phyloP scores from a whole-genome alignment of 2,329 filamentous ascomycete genomes.

The Coniochaeta sp. region DNA sequence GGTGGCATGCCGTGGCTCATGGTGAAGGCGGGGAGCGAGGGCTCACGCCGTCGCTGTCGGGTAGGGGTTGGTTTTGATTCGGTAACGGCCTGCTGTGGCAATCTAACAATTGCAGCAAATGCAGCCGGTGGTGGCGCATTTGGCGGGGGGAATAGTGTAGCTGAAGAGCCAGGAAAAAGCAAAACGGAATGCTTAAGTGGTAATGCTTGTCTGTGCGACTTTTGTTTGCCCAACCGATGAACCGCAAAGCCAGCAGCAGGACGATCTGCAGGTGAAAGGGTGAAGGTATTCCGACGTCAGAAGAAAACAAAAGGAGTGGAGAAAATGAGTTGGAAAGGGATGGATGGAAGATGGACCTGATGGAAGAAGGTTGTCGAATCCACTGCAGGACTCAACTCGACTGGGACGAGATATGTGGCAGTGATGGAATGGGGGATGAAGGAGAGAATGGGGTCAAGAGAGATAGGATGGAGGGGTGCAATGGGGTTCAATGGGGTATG shows the following conservation, averaged over 20 bases:
- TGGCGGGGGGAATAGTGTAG: background rate
- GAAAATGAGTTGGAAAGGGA: too few relatives aligned
- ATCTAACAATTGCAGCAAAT: conserved; percentile 1
- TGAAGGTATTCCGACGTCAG: background rate
- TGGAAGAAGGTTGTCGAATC: too few relatives aligned
- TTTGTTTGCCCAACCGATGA: too few relatives aligned
- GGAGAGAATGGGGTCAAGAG: too few relatives aligned
- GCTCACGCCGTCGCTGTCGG: background rate
- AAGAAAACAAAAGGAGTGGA: too few relatives aligned
- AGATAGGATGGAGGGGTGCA: too few relatives aligned
- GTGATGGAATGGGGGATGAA: too few relatives aligned
- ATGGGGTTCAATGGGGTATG: too few relatives aligned
- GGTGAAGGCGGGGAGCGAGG: background rate
- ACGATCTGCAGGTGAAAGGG: background rate
- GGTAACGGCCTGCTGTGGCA: background rate
- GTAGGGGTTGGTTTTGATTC: background rate
- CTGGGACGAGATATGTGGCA: too few relatives aligned
- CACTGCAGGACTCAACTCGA: too few relatives aligned
- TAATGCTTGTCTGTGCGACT: background rate
- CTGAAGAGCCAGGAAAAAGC: background rate
- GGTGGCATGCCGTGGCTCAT: conserved; percentile 3
- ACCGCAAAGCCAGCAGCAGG: background rate
- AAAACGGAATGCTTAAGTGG: background rate
- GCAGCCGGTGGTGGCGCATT: conserved; percentile 2
- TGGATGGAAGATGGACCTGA: too few relatives aligned